A percentile compares a stretch with the other conserved stretches of the same genome.
phyloP scores from a whole-genome alignment of 176 grass and related monocot genomes.

The Cocos nucifera region DNA sequence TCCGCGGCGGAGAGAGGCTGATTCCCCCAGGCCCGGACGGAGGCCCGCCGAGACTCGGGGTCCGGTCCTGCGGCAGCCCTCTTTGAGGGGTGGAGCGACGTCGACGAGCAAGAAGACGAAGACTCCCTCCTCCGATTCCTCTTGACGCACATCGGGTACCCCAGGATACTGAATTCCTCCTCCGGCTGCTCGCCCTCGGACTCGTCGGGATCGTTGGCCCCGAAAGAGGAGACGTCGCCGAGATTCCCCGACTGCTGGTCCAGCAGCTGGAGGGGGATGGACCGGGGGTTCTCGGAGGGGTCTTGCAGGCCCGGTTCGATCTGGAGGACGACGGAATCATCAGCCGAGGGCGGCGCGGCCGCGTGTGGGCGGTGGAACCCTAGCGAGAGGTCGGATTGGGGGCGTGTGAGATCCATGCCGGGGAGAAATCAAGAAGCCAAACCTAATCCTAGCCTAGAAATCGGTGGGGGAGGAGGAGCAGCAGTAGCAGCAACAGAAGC shows the following conservation, averaged over 20 bases:
- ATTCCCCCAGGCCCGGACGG: conserved; percentile 45
- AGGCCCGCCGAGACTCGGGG: conserved; percentile 45
- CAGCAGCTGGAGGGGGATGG: conserved; percentile 14
- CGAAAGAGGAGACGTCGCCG: neutral
- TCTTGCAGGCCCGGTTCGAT: neutral
- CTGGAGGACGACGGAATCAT: conserved; percentile 20
- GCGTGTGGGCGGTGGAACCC: conserved; percentile 28
- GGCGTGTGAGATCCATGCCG: conserved; percentile 55
- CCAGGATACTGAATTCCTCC: conserved; percentile 60
- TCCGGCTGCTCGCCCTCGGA: conserved; percentile 30
- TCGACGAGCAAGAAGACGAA: conserved; percentile 59
- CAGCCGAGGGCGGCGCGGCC: neutral
- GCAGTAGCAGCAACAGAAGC: no score
- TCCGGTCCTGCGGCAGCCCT: conserved; percentile 33
- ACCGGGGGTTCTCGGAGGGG: neutral
- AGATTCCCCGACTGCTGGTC: conserved; percentile 10
- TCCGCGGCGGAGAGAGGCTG: conserved; percentile 15
- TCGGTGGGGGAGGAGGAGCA: no score
- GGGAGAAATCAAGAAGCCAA: no score
- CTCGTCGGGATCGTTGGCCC: conserved; percentile 36
- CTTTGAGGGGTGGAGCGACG: conserved; percentile 34
- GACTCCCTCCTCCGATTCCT: conserved; percentile 43
- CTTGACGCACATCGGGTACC: conserved; percentile 83
- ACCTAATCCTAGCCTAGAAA: no score
- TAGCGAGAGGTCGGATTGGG: conserved; percentile 69